phyloP scores from a whole-genome alignment of 345 rosid genomes.

The Pugionium dolabratum region DNA sequence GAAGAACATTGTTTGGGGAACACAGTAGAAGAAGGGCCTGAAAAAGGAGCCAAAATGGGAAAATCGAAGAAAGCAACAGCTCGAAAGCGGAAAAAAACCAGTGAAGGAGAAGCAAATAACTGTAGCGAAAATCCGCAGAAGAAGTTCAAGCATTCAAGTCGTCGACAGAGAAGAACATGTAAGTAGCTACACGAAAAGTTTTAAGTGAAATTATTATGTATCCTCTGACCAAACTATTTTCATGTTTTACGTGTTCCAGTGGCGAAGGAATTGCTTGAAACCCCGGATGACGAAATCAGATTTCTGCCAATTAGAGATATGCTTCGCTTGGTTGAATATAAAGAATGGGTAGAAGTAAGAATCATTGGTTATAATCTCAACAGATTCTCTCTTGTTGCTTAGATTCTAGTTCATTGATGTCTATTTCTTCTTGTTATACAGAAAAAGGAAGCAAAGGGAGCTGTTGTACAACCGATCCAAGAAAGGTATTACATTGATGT shows the following conservation, averaged over 20 bases:
- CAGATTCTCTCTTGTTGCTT: neutral
- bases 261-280: slow-evolving; percentile 64
- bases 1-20: slow-evolving; percentile 32
- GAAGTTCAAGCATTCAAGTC: slow-evolving; percentile 77
- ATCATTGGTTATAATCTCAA: slow-evolving; percentile 6
- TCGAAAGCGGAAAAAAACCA: slow-evolving; percentile 49
- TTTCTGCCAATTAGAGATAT: slow-evolving; percentile 66
- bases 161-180: slow-evolving; percentile 60
- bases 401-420: neutral
- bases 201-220: neutral
- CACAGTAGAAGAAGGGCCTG: slow-evolving; percentile 21
- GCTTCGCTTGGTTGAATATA: slow-evolving; percentile 64
- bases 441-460: slow-evolving; percentile 62
- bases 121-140: slow-evolving; percentile 48
- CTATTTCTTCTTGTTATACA: slow-evolving; percentile 37
- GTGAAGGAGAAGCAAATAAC: slow-evolving; percentile 44
- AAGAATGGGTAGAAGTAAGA: slow-evolving; percentile 63
- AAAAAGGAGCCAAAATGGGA: slow-evolving; percentile 30
- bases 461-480: slow-evolving; percentile 36
- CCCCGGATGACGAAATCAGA: slow-evolving; percentile 69
- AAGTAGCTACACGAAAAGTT: slow-evolving; percentile 6
- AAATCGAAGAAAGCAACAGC: slow-evolving; percentile 34
- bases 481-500: slow-evolving; percentile 46
- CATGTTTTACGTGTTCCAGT: slow-evolving; percentile 40
- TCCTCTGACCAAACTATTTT: slow-evolving; percentile 14